Conservation (phyloP, 192 early-diverging fungal genomes). For the Dissophora ornata region DNA sequence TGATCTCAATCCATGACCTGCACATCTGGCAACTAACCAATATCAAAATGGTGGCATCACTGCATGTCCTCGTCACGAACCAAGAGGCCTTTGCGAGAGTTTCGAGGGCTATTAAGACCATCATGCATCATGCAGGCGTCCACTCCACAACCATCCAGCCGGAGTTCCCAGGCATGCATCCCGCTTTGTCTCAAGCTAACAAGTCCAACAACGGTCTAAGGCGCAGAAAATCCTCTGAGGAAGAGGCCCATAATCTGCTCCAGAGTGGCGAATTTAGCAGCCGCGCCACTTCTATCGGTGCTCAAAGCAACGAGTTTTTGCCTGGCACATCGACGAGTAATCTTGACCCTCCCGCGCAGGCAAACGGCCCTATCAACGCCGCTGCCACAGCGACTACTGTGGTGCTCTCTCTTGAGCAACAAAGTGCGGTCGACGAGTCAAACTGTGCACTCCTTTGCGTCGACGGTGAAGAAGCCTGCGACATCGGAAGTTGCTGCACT, state of each 20-base stretch:
- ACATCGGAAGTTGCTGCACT: constrained; percentile 45
- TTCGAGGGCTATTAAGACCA: constrained; percentile 74
- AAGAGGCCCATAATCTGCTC: constrained; percentile 14
- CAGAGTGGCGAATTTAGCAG: constrained; percentile 1
- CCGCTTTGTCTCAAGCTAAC: constrained; percentile 10
- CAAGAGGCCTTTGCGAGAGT: constrained; percentile 77
- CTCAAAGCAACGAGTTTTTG: constrained; percentile 19
- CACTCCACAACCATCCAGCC: constrained; percentile 94
- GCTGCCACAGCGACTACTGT: neutral
- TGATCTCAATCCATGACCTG: constrained; percentile 87
- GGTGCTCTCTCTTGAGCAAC: constrained; percentile 4
- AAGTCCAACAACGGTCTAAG: neutral
- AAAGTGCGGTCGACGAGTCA: neutral
- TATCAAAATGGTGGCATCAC: constrained; percentile 81
- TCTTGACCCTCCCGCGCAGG: too few species aligned
- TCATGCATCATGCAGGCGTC: constrained; percentile 83
- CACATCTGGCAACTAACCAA: constrained; percentile 95
- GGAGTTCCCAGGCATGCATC: constrained; percentile 70
- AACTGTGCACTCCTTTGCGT: constrained; percentile 40
- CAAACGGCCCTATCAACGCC: neutral
- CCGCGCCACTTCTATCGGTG: constrained; percentile 15
- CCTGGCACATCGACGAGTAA: neutral
- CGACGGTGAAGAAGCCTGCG: constrained; percentile 42
- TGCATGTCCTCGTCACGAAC: constrained; percentile 79
- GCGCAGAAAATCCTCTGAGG: constrained; percentile 10